Evolutionary conservation across 768 basidiomycete genomes (phyloP).

Genomic region (Collybia mongolica): DNA sequence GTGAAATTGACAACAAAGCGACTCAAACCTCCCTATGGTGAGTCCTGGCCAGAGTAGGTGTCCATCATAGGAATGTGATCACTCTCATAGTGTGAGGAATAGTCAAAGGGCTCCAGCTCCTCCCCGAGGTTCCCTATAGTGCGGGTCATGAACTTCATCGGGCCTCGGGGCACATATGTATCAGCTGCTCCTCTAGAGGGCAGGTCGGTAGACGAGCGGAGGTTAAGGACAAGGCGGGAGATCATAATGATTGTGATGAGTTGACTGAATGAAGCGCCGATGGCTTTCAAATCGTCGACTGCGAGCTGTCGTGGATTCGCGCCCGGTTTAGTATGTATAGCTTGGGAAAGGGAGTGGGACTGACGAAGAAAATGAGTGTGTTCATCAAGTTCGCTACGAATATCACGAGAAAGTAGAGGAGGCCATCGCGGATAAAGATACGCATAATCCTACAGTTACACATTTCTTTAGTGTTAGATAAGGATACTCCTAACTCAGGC

Average conservation of each 20-base stretch:
- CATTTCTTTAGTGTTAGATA: background rate
- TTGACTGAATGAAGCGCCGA: slow-evolving; percentile 30
- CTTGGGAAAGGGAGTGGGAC: background rate
- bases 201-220: slow-evolving; percentile 13
- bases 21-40: no score
- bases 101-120: no score
- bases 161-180: no score
- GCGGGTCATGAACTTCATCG: no score
- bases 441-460: slow-evolving; percentile 14
- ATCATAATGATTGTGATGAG: slow-evolving; percentile 25
- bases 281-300: slow-evolving; percentile 22
- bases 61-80: no score
- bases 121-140: no score
- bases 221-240: slow-evolving; percentile 28
- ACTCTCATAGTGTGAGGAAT: no score
- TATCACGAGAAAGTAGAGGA: slow-evolving; percentile 27
- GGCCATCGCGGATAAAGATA: slow-evolving; percentile 24
- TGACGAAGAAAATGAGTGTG: slow-evolving; percentile 23
- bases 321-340: background rate
- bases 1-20: no score
- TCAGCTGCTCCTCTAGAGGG: no score
- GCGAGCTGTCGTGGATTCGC: slow-evolving; percentile 13
- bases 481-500: background rate
- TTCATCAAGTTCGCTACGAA: slow-evolving; percentile 25
- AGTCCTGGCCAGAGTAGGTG: no score